Evolutionary conservation across 2,329 filamentous ascomycete genomes (phyloP).

Genomic region (Kalaharituber pfeilii): DNA sequence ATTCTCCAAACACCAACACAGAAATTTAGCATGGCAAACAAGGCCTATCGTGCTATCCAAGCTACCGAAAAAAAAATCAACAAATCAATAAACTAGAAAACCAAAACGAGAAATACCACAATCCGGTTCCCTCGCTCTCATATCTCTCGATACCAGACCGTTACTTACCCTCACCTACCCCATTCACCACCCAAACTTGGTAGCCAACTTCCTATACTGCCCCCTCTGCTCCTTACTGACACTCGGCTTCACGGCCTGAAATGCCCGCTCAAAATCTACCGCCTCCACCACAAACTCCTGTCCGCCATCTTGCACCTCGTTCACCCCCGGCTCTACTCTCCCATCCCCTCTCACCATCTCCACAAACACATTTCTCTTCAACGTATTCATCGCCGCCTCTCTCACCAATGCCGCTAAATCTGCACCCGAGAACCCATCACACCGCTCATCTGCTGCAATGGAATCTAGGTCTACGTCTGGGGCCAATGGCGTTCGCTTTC

Average conservation of each 20-base stretch:
- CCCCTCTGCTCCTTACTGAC: slow-evolving; percentile 27
- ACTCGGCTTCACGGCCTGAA: slow-evolving; percentile 28
- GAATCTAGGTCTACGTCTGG: slow-evolving; percentile 47
- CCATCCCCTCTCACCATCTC: slow-evolving; percentile 32
- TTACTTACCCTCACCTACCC: no score
- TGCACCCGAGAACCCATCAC: slow-evolving; percentile 51
- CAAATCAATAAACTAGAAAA: not conserved
- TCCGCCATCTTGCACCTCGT: slow-evolving; percentile 19
- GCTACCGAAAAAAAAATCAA: not conserved
- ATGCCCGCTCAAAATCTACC: slow-evolving; percentile 31
- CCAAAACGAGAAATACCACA: not conserved
- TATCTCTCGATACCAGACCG: not conserved
- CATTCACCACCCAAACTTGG: slow-evolving; percentile 10
- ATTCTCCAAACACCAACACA: no score
- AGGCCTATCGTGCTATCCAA: not conserved
- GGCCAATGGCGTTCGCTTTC: slow-evolving; percentile 32
- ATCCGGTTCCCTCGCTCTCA: no score
- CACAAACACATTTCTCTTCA: slow-evolving; percentile 32
- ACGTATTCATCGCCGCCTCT: slow-evolving; percentile 33
- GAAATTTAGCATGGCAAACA: no score
- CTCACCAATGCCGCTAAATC: slow-evolving; percentile 43
- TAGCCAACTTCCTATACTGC: slow-evolving; percentile 37
- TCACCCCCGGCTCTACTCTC: slow-evolving; percentile 32
- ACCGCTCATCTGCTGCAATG: slow-evolving; percentile 37
- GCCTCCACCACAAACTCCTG: slow-evolving; percentile 8